Evolutionary conservation across 2,329 filamentous ascomycete genomes (phyloP).

Genomic region (Colletotrichum orbiculare): DNA sequence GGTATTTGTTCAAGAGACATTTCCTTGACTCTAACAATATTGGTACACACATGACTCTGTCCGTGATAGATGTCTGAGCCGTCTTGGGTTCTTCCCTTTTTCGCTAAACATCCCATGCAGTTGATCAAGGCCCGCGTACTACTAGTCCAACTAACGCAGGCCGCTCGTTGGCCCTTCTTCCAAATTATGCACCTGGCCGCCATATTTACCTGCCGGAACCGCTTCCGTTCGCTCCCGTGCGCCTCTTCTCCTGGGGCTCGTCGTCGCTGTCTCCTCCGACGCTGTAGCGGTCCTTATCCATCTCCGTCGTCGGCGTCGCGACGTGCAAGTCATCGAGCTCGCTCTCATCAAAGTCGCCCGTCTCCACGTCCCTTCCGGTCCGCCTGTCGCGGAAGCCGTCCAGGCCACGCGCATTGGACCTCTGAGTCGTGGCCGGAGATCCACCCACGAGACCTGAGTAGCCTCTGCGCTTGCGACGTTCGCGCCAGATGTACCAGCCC

Average conservation of each 20-base stretch:
- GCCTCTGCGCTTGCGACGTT: conserved; percentile 64
- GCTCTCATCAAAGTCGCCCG: conserved; percentile 73
- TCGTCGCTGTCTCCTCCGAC: conserved; percentile 69
- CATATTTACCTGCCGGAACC: conserved; percentile 25
- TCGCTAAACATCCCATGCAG: conserved; percentile 12
- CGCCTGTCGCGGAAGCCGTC: conserved; percentile 61
- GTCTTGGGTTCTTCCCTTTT: too few species aligned
- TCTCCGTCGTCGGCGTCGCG: conserved; percentile 55
- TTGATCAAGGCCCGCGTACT: background rate
- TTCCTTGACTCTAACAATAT: too few species aligned
- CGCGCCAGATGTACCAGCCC: conserved; percentile 78
- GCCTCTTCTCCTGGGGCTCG: conserved; percentile 48
- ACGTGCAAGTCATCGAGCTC: conserved; percentile 71
- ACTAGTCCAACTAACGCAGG: background rate
- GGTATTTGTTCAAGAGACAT: too few species aligned
- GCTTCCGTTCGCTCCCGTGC: conserved; percentile 32
- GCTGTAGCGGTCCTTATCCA: conserved; percentile 62
- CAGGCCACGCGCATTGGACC: conserved; percentile 47
- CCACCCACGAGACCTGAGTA: conserved; percentile 63
- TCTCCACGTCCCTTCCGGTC: conserved; percentile 65
- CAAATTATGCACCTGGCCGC: background rate
- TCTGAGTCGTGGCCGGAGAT: conserved; percentile 46
- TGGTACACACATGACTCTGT: too few species aligned
- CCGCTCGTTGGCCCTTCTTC: background rate
- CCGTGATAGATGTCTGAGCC: too few species aligned